Conservation (phyloP, 1,284 basidiomycete species). For the Ceratobasidium sp. region DNA sequence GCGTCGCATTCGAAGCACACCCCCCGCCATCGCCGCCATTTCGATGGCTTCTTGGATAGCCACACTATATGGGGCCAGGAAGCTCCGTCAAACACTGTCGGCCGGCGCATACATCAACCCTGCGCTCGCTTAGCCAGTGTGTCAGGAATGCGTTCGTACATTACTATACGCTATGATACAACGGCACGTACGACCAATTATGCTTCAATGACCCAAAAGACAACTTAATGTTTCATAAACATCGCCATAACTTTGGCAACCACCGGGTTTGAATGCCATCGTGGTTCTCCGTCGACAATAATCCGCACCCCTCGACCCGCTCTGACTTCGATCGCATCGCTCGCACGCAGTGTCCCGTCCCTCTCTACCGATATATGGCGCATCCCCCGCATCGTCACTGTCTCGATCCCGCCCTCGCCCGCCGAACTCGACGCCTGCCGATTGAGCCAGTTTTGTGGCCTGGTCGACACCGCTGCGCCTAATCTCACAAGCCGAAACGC, state of each 20-base stretch:
- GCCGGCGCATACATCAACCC: constrained; percentile 28
- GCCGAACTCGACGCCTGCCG: constrained; percentile 10
- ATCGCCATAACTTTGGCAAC: constrained; percentile 36
- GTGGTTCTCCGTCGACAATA: constrained; percentile 27
- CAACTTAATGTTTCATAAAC: constrained; percentile 39
- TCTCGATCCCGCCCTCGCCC: background rate
- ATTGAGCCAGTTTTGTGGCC: constrained; percentile 37
- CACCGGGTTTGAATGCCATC: constrained; percentile 32
- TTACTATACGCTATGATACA: constrained; percentile 13
- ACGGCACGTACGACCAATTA: background rate
- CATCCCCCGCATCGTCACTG: constrained; percentile 34
- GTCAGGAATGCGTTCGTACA: background rate
- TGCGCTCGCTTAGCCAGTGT: constrained; percentile 12
- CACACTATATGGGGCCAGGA: constrained; percentile 1
- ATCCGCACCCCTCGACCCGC: constrained; percentile 25
- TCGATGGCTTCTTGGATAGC: background rate
- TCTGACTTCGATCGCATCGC: constrained; percentile 31
- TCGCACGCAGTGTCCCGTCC: constrained; percentile 33
- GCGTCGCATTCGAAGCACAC: background rate
- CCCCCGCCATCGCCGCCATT: constrained; percentile 1
- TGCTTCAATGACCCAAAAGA: background rate
- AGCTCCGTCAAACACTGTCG: background rate
- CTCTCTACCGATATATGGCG: constrained; percentile 34
- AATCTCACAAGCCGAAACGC: constrained; percentile 37
- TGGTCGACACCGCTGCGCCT: constrained; percentile 12